Percentiles rank a stretch among this genome's conserved stretches.
Evolutionary conservation across 2,329 filamentous ascomycete species (phyloP).

Genomic region (Fusarium albidum): DNA sequence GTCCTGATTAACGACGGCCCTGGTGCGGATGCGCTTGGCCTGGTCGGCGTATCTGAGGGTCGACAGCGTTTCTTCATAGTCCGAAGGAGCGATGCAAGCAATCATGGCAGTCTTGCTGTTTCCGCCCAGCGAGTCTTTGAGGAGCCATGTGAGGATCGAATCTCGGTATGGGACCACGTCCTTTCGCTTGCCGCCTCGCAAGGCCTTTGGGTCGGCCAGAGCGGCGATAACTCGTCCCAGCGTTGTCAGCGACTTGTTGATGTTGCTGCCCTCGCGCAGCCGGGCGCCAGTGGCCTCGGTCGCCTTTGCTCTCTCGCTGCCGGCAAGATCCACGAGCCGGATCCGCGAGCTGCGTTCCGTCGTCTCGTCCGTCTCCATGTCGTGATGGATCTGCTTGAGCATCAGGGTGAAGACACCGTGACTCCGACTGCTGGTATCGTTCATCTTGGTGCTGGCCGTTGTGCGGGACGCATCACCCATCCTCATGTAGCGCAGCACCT

Average conservation of each 20-base stretch:
- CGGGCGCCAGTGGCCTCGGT: conserved; percentile 94
- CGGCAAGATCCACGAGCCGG: conserved; percentile 91
- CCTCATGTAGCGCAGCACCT: conserved; percentile 92
- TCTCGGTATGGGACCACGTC: conserved; percentile 91
- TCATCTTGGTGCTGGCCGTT: conserved; percentile 97
- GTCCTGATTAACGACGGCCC: conserved; percentile 95
- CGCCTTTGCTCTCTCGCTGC: conserved; percentile 92
- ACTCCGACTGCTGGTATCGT: conserved; percentile 95
- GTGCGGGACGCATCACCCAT: conserved; percentile 88
- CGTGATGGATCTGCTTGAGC: conserved; percentile 97
- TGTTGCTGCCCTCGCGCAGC: conserved; percentile 93
- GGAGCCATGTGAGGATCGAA: conserved; percentile 82
- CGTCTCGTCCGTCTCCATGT: conserved; percentile 96
- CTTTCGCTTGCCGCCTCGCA: conserved; percentile 62
- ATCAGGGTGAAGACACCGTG: conserved; percentile 99
- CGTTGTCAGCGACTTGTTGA: conserved; percentile 98
- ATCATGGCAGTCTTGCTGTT: conserved; percentile 99
- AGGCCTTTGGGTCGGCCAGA: conserved; percentile 74
- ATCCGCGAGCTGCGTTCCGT: conserved; percentile 95
- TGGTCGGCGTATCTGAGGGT: conserved; percentile 97
- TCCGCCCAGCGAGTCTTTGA: conserved; percentile 94
- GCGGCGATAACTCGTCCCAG: conserved; percentile 95
- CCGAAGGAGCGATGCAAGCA: conserved; percentile 91
- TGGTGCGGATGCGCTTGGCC: conserved; percentile 95
- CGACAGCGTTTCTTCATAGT: conserved; percentile 97